A percentile compares a stretch with the other conserved stretches of the same genome.
phyloP scores from a whole-genome alignment of 2,329 filamentous ascomycete genomes.

The Nakataea oryzae region DNA sequence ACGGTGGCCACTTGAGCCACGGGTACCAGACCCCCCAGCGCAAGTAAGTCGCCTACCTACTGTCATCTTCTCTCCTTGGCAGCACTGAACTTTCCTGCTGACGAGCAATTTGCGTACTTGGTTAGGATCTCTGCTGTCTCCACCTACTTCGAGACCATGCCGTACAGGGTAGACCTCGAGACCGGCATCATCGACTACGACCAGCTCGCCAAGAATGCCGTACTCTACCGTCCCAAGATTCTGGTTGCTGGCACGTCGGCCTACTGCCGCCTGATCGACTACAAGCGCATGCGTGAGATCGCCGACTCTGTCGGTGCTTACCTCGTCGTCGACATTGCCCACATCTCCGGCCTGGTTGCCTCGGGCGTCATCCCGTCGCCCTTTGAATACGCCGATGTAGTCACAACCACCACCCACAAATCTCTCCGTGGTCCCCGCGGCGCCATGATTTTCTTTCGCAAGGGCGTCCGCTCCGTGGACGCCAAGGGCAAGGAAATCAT shows the following conservation, averaged over 20 bases:
- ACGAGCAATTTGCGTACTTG: background rate
- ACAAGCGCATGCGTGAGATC: constrained; percentile 90
- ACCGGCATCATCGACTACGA: constrained; percentile 98
- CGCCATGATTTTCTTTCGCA: constrained; percentile 99
- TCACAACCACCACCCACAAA: constrained; percentile 99
- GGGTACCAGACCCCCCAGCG: constrained; percentile 93
- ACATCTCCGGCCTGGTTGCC: constrained; percentile 93
- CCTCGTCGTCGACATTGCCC: constrained; percentile 94
- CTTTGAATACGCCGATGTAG: constrained; percentile 86
- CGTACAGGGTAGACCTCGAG: constrained; percentile 80
- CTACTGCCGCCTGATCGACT: constrained; percentile 97
- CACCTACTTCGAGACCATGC: constrained; percentile 98
- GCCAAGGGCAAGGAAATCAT: constrained; percentile 83
- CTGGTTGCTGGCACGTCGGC: constrained; percentile 94
- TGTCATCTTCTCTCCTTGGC: background rate
- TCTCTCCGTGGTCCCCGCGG: constrained; percentile 93
- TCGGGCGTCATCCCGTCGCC: constrained; percentile 89
- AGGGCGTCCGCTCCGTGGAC: constrained; percentile 83
- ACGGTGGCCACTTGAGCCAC: constrained; percentile 91
- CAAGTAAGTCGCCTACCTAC: constrained; percentile 48
- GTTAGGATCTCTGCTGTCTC: constrained; percentile 84
- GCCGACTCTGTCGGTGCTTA: constrained; percentile 90
- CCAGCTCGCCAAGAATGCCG: constrained; percentile 77
- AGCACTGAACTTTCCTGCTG: background rate
- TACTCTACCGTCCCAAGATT: constrained; percentile 90